Conservation (phyloP, 2,329 filamentous ascomycete genomes). For the Aspergillus awamori region DNA sequence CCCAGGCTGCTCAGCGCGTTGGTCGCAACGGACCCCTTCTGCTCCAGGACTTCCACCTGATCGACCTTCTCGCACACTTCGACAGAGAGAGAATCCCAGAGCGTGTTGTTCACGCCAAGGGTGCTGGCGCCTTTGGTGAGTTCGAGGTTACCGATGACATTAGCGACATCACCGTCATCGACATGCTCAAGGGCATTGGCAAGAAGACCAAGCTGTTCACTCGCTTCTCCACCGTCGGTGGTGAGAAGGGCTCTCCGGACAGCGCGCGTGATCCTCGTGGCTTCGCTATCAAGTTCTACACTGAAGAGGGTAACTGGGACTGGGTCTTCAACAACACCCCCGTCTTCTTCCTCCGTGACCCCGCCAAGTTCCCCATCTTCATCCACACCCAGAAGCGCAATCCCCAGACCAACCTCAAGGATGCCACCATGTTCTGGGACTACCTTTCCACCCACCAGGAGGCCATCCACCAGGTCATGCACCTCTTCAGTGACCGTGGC, state of each 20-base stretch:
- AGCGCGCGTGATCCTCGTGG: constrained; percentile 72
- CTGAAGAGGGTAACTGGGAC: constrained; percentile 74
- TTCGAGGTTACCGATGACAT: constrained; percentile 54
- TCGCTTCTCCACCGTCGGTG: constrained; percentile 76
- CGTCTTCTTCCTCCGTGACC: constrained; percentile 74
- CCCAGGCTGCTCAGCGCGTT: constrained; percentile 56
- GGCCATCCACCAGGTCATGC: constrained; percentile 65
- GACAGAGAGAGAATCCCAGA: constrained; percentile 47
- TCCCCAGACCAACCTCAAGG: constrained; percentile 68
- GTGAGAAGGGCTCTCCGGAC: constrained; percentile 71
- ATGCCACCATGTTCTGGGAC: constrained; percentile 73
- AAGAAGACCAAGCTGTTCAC: constrained; percentile 69
- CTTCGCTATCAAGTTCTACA: constrained; percentile 73
- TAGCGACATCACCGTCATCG: constrained; percentile 50
- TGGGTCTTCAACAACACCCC: constrained; percentile 74
- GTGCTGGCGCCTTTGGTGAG: constrained; percentile 46
- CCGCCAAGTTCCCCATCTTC: constrained; percentile 72
- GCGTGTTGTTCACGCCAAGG: constrained; percentile 49
- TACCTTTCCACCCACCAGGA: constrained; percentile 65
- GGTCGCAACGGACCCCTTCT: constrained; percentile 62
- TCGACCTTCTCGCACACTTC: constrained; percentile 59
- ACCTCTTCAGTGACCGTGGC: constrained; percentile 67
- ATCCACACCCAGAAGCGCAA: constrained; percentile 77
- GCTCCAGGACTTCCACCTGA: constrained; percentile 67
- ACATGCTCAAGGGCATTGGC: constrained; percentile 61